These are phyloP conservation scores for Xylaria grammica DNA, from an alignment of 495 filamentous ascomycete species.

Conservation along the genomic window DNA sequence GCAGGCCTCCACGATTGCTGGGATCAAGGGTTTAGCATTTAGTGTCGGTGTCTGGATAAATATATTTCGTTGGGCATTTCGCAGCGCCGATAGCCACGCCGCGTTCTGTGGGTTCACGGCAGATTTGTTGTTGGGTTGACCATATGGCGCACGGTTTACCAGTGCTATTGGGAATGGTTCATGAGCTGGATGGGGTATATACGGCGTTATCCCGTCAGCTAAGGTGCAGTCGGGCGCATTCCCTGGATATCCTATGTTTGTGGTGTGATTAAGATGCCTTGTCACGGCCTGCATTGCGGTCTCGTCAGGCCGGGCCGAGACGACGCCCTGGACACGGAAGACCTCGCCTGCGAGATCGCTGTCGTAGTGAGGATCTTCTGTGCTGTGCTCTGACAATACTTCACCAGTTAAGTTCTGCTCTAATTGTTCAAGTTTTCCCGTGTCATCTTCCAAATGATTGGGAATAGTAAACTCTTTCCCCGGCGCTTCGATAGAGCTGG, in stretches of 20 bases:
- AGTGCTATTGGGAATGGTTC: conserved; percentile 72
- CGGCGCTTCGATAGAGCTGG: neutral
- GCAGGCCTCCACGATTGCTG: conserved; percentile 58
- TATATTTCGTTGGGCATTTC: conserved; percentile 63
- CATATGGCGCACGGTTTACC: conserved; percentile 70
- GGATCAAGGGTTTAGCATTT: conserved; percentile 61
- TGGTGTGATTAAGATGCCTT: conserved; percentile 68
- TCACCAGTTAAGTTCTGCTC: neutral
- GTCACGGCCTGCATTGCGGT: conserved; percentile 61
- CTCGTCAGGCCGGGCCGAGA: conserved; percentile 56
- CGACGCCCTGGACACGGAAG: conserved; percentile 58
- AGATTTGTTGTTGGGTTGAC: conserved; percentile 62
- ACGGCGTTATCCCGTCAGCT: conserved; percentile 59
- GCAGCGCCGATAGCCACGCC: conserved; percentile 67
- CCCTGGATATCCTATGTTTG: conserved; percentile 55
- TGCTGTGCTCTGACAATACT: conserved; percentile 58
- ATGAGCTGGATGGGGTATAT: conserved; percentile 54
- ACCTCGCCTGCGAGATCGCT: conserved; percentile 62
- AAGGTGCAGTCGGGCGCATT: conserved; percentile 59
- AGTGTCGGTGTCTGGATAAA: conserved; percentile 80
- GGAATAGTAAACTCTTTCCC: neutral
- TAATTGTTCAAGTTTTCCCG: neutral
- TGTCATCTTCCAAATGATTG: neutral
- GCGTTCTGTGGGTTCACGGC: conserved; percentile 70
- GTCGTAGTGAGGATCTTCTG: conserved; percentile 68